Conservation (phyloP, 2,329 filamentous ascomycete genomes). For the Trematosphaeria pertusa region DNA sequence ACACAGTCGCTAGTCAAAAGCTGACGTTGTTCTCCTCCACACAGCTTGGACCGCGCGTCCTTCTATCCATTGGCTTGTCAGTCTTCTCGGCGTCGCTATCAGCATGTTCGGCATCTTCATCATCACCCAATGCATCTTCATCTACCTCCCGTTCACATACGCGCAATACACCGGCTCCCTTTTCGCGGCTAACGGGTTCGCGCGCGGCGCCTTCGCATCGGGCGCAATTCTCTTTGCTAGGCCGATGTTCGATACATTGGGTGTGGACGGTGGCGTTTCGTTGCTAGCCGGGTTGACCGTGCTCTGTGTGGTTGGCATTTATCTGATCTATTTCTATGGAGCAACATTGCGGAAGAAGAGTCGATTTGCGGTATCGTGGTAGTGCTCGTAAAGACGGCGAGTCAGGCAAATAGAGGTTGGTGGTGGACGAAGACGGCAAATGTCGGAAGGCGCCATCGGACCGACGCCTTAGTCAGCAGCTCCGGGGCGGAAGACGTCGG, state of each 20-base stretch:
- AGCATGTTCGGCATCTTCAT: conserved; percentile 24
- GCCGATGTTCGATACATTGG: conserved; percentile 63
- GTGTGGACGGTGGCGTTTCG: conserved; percentile 62
- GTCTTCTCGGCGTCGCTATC: conserved; percentile 1
- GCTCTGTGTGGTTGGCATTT: conserved; percentile 59
- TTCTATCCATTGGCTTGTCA: background rate
- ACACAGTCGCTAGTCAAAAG: conserved; percentile 6
- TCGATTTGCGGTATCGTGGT: no score
- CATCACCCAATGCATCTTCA: conserved; percentile 55
- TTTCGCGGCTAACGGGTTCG: conserved; percentile 10
- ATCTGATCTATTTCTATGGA: conserved; percentile 63
- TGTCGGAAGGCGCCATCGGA: no score
- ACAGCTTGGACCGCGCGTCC: conserved; percentile 2
- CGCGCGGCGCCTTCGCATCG: conserved; percentile 54
- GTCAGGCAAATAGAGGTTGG: no score
- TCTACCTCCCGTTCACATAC: conserved; percentile 45
- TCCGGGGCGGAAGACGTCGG: no score
- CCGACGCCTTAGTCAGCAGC: no score
- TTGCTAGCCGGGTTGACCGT: conserved; percentile 56
- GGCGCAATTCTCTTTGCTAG: conserved; percentile 64
- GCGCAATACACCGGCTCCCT: conserved; percentile 9
- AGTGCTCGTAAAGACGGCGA: no score
- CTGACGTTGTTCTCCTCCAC: conserved; percentile 54
- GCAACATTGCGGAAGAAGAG: no score
- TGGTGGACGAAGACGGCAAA: no score